phyloP scores from a whole-genome alignment of 768 basidiomycete species.

The Tulasnella sp. region DNA sequence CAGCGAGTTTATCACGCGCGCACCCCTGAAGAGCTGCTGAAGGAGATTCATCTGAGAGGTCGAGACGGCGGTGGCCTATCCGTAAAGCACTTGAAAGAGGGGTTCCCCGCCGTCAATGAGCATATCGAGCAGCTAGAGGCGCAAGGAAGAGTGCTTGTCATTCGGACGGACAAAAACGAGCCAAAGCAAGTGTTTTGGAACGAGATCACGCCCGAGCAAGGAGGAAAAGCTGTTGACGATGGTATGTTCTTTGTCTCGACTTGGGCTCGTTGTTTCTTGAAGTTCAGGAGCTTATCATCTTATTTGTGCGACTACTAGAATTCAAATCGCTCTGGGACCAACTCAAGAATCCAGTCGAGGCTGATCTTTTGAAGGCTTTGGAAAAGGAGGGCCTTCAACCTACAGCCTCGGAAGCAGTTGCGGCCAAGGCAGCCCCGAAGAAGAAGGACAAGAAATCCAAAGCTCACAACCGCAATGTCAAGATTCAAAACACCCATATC shows the following conservation, averaged over 20 bases:
- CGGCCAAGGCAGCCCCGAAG: conserved; percentile 47
- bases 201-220: conserved; percentile 78
- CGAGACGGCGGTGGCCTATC: conserved; percentile 76
- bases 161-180: conserved; percentile 71
- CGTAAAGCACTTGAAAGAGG: conserved; percentile 74
- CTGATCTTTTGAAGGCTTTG: conserved; percentile 67
- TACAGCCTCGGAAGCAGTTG: conserved; percentile 52
- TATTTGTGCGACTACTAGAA: conserved; percentile 36
- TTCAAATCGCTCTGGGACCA: conserved; percentile 82
- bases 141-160: conserved; percentile 82
- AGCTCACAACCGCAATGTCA: conserved; percentile 59
- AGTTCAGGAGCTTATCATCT: background rate
- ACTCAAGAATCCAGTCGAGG: conserved; percentile 74
- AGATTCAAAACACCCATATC: conserved; percentile 83
- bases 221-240: conserved; percentile 29
- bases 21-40: conserved; percentile 71
- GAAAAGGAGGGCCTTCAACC: conserved; percentile 77
- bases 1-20: conserved; percentile 20
- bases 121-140: conserved; percentile 85
- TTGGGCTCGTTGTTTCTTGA: background rate
- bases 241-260: background rate
- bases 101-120: conserved; percentile 77
- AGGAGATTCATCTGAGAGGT: conserved; percentile 76
- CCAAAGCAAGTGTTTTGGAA: conserved; percentile 84
- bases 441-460: conserved; percentile 75